Conservation (phyloP, 129 eudicot genomes). For the Centella asiatica region DNA sequence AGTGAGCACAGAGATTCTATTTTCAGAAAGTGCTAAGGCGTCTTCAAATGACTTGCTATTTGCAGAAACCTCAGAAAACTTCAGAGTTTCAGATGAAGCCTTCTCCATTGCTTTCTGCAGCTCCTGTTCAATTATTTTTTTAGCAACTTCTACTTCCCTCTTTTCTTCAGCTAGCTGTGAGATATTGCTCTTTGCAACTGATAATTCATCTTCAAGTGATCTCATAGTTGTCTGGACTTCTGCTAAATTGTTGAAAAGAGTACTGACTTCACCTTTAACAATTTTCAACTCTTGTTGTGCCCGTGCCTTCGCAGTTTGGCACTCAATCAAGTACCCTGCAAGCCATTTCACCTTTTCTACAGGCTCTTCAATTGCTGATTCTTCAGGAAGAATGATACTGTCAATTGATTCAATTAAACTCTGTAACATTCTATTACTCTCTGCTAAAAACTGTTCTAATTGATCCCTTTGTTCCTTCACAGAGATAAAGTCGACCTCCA, state of each 20-base stretch:
- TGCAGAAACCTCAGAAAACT: constrained; percentile 36
- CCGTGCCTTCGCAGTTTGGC: constrained; percentile 39
- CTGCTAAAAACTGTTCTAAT: constrained; percentile 55
- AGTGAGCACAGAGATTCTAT: constrained; percentile 33
- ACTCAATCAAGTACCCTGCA: constrained; percentile 43
- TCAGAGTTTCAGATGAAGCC: constrained; percentile 27
- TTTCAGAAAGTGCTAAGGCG: constrained; percentile 56
- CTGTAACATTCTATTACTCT: constrained; percentile 52
- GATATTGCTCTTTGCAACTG: constrained; percentile 34
- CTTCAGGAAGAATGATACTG: constrained; percentile 37
- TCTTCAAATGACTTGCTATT: constrained; percentile 36
- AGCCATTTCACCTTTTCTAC: constrained; percentile 71
- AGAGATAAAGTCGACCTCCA: constrained; percentile 46
- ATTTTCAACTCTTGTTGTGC: constrained; percentile 50
- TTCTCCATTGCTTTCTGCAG: constrained; percentile 37
- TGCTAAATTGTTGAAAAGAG: constrained; percentile 36
- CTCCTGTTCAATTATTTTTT: constrained; percentile 34
- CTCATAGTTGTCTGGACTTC: constrained; percentile 34
- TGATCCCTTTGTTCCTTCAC: constrained; percentile 51
- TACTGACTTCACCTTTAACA: constrained; percentile 34
- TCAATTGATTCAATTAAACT: constrained; percentile 54
- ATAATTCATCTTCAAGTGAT: constrained; percentile 53
- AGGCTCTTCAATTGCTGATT: constrained; percentile 41
- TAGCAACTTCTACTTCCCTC: constrained; percentile 48
- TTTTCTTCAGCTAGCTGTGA: constrained; percentile 51